Conservation (phyloP, 1,284 basidiomycete species). For the Puccinia triticina region DNA sequence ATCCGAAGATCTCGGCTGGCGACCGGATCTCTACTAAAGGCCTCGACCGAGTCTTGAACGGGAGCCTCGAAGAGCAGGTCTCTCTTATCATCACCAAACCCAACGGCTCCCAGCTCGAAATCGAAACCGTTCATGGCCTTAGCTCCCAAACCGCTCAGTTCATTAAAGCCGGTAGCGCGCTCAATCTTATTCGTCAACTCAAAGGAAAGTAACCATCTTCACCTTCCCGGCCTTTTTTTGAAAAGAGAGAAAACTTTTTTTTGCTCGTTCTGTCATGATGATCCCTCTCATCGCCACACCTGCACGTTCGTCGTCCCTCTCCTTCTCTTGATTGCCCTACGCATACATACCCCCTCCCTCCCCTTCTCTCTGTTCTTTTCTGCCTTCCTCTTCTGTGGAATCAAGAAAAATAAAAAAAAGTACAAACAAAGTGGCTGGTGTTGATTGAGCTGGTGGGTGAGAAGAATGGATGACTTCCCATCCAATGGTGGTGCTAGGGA, state of each 20-base stretch:
- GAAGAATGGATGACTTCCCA: no score
- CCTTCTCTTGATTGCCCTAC: neutral
- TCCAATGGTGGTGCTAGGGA: no score
- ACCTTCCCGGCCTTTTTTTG: neutral
- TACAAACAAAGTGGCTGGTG: no score
- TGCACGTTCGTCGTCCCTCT: neutral
- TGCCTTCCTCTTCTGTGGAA: neutral
- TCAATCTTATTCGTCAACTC: conserved; percentile 45
- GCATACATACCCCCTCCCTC: neutral
- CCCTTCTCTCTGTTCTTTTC: neutral
- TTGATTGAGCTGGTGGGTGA: no score
- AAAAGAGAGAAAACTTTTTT: no score
- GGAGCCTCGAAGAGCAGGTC: conserved; percentile 66
- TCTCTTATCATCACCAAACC: conserved; percentile 67
- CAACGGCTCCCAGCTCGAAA: neutral
- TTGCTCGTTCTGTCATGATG: no score
- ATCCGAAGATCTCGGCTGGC: conserved; percentile 63
- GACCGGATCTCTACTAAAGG: conserved; percentile 70
- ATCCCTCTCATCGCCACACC: no score
- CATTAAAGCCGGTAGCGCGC: conserved; percentile 47
- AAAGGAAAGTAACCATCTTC: neutral
- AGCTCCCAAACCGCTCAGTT: conserved; percentile 42
- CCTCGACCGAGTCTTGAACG: conserved; percentile 66
- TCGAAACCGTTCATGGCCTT: conserved; percentile 41
- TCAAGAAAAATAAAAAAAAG: no score